These are phyloP conservation scores for Ophiostoma piceae DNA, from an alignment of 2,329 filamentous ascomycete genomes.

Conservation along the genomic window DNA sequence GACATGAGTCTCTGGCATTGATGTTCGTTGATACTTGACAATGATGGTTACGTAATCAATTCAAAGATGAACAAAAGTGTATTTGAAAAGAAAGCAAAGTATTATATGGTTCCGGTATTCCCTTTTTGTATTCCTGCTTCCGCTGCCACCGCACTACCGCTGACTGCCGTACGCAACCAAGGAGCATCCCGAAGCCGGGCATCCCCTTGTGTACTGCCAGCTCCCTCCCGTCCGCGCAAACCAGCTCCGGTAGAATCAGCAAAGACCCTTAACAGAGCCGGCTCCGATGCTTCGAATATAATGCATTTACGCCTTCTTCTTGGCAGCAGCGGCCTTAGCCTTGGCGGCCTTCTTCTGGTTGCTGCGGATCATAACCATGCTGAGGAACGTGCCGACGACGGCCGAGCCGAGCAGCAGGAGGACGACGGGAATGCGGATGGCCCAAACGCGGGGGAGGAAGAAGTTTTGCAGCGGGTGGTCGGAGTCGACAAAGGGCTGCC, in stretches of 20 bases:
- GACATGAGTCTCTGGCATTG: no score
- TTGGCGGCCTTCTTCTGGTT: constrained; percentile 97
- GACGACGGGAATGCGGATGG: constrained; percentile 96
- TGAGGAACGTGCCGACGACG: constrained; percentile 92
- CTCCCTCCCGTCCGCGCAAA: not conserved
- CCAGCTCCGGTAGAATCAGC: not conserved
- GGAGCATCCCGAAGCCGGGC: not conserved
- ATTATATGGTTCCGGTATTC: not conserved
- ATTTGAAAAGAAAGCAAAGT: constrained; percentile 12
- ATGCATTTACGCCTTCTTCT: constrained; percentile 73
- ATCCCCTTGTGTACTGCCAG: not conserved
- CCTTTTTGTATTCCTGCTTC: constrained; percentile 7
- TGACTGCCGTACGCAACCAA: not conserved
- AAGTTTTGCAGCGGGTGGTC: constrained; percentile 89
- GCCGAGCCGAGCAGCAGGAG: constrained; percentile 86
- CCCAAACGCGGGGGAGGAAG: constrained; percentile 97
- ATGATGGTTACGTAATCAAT: not conserved
- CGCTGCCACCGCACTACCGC: not conserved
- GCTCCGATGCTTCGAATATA: not conserved
- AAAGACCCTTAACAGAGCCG: not conserved
- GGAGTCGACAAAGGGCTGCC: constrained; percentile 90
- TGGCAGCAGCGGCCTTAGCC: constrained; percentile 64
- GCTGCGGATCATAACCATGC: constrained; percentile 97
- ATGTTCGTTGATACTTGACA: not conserved
- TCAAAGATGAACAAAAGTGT: not conserved